Evolutionary conservation across 805 yeast species (phyloP), one percentile per base, ranked within the genome.

Genomic region (Zygoascus biomembranicola): DNA sequence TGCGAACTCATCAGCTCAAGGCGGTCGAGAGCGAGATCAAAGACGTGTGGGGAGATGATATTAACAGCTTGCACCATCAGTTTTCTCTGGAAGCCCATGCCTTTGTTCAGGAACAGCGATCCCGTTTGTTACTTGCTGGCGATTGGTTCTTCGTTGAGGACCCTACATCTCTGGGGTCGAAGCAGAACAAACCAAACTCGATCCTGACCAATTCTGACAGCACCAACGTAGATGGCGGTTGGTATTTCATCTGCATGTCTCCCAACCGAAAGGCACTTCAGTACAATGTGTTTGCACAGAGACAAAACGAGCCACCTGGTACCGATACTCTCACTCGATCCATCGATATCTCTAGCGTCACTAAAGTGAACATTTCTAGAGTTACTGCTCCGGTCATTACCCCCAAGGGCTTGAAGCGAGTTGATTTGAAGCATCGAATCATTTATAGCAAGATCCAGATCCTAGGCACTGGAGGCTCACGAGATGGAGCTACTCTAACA

Each of bases 21-120:
- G 66, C 67, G 10, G 49, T 59, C 10, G 63, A 59, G 45, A 47
- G 46, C 37, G 49, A 53, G 16, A 77, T 77, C 26, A 56, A 64
- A 10, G 53, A 55, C 0, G 62, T 65, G 11, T 84, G 92, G 82
- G 64, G 71, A 1, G 52, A 61, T 0, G 73, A 76, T 43, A 72
- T 81, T 43, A 55, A 59, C 1, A 73, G 70, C 31, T 84, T 87
- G 62, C 77, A 80, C 61, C 66, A 67, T 2, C 66, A 75, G 32
- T 71, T 85, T 53, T 65, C 75, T 10, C 64, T 68, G 13, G 89
- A 88, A 63, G 86, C 84, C 0, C 70, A 76, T 54, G 84, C 81
- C 41, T 86, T 85, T 64, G 89, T 87, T 14, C 78, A 79, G 54
- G 90, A 85, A 64, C 94, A 86, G 69, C 75, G 92, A 61, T 80